These are phyloP conservation scores for Russula earlei DNA, from an alignment of 768 basidiomycete species.

Conservation along the genomic window DNA sequence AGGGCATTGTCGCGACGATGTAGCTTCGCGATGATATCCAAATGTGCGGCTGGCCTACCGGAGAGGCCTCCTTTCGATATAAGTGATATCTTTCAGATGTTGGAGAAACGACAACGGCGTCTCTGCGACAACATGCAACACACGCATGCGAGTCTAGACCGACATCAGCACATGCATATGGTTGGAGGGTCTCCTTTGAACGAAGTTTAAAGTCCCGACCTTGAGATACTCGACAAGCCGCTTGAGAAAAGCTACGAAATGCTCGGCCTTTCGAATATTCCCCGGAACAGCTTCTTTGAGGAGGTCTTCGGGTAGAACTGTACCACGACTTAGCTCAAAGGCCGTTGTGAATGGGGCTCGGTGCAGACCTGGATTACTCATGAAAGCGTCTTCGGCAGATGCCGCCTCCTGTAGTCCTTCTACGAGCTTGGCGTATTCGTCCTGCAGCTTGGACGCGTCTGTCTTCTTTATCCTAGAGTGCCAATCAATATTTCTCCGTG, in stretches of 20 bases:
- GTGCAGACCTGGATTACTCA: constrained; percentile 75
- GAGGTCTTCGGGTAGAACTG: constrained; percentile 89
- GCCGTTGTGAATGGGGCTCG: background rate
- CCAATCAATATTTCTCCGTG: background rate
- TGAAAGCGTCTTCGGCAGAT: constrained; percentile 70
- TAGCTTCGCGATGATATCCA: background rate
- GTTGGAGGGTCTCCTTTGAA: background rate
- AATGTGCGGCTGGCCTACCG: constrained; percentile 44
- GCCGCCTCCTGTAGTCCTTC: constrained; percentile 81
- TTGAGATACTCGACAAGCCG: constrained; percentile 98
- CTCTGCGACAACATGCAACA: constrained; percentile 98
- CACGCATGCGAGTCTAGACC: constrained; percentile 89
- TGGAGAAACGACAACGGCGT: constrained; percentile 95
- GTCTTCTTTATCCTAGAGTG: constrained; percentile 75
- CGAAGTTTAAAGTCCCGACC: constrained; percentile 34
- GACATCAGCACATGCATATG: background rate
- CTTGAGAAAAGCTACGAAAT: constrained; percentile 97
- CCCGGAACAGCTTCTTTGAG: constrained; percentile 94
- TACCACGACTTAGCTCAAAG: background rate
- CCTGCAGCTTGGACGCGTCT: constrained; percentile 88
- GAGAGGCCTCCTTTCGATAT: constrained; percentile 88
- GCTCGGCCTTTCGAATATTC: constrained; percentile 97
- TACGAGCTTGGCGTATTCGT: constrained; percentile 93
- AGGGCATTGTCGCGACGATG: constrained; percentile 1
- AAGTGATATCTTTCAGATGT: constrained; percentile 97